Base-by-base conservation (phyloP, 2,329 filamentous ascomycete genomes). In the Pseudogymnoascus sp. region DNA sequence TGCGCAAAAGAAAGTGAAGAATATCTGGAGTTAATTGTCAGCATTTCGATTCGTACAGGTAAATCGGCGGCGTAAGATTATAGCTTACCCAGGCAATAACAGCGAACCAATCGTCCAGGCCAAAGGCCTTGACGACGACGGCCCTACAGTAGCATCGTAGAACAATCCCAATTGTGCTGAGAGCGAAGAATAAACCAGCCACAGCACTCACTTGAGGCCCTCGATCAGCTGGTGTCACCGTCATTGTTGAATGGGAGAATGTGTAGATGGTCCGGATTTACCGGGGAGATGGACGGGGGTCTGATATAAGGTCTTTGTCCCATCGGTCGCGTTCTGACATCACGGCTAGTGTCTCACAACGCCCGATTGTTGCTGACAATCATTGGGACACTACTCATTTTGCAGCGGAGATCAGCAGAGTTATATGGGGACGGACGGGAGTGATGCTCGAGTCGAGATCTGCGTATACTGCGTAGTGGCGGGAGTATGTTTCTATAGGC, bases 71-170 rank as follows among this genome's bases (percentile, higher is more conserved):
- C 16, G 31, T n/a, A n/a, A n/a, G n/a, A n/a, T 51, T 19, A 36
- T 25, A 45, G 69, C 72, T 64, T 71, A 83, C 81, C 72, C 81
- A 71, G 2, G 79, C 78, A 28, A 73, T 60, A 21, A 81, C 72
- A 69, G 81, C 80, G 54, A 82, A 70, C 67, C 75, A 79, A 73
- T 84, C 81, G 60, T 83, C 81, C 3, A 75, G 37, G 0, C 77
- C 74, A 36, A 80, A 70, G 31, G 75, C 77, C 61, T 77, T 79
- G 41, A 80, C 73, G 21, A 83, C 69, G 28, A 75, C 71, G 0
- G 75, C 61, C 64, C 80, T 79, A 54, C 80, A 79, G 68, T 79
- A 81, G 7, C 75, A 76, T 14, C 81, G 77, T 39, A 81, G 67
- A 39, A 76, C 66, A 62, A 79, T 73, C 10, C 77, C 72, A 16